Base-by-base conservation (phyloP, 345 rosid species). In the Lepidium africanum region DNA sequence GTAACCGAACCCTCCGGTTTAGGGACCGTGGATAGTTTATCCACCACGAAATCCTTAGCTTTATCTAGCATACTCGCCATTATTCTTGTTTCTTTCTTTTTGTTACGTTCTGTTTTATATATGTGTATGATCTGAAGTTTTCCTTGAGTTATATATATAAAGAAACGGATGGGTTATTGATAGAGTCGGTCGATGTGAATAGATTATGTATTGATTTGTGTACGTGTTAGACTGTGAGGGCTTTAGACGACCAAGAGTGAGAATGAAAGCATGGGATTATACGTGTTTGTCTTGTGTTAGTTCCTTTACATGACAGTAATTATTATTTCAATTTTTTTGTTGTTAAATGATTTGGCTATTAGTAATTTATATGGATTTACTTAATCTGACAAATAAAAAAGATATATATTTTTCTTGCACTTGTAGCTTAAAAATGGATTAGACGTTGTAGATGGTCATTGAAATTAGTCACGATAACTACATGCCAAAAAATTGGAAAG, bases 1-100 rank as follows among this genome's bases (percentile, higher is more conserved):
- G 79, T 70, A n/a, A 91, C 71, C 43, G 73, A 73, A 3, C 91
- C 87, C 74, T 91, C 96, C 51, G 96, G 97, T 69, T 77, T 88
- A 57, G 79, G 77, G 1, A 88, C 56, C 36, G 71, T 47, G 27
- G 84, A 72, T 27, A 88, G 71, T 76, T 86, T 85, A 52, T 85
- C 92, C 30, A 80, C 73, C 78, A 86, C 82, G 36, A 81, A 86
- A 10, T 65, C 71, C 74, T 88, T 90, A 2, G 95, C 95, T 74
- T 82, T 82, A 63, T 82, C 83, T 56, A 80, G 9, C 8, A 80
- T 41, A 12, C 73, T 67, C 75, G 82, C 10, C 79, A 76, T 75
- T n/a, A 41, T 32, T 17, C 5, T 17, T 41, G 27, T 47, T n/a
- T n/a, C n/a, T n/a, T n/a, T n/a, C n/a, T n/a, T n/a, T n/a, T n/a